phyloP scores from a whole-genome alignment of 257 asterid species.

The Phtheirospermum japonicum region DNA sequence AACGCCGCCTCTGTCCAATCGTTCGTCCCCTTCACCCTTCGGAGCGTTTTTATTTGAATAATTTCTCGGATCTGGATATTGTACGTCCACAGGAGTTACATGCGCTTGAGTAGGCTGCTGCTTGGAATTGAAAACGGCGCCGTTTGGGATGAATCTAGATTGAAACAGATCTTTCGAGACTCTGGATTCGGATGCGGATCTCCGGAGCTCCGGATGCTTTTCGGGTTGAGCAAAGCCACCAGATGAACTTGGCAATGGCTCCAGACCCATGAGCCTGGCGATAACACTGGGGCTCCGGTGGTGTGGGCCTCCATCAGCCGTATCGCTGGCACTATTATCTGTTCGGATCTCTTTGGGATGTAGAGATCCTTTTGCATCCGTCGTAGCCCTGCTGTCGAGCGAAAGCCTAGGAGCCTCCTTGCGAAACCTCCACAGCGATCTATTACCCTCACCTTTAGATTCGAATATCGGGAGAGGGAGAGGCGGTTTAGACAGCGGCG shows the following conservation, averaged over 20 bases:
- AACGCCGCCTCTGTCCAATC: slow-evolving; percentile 29
- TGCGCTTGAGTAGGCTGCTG: slow-evolving; percentile 31
- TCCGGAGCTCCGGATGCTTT: slow-evolving; percentile 55
- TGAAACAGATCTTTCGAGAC: slow-evolving; percentile 62
- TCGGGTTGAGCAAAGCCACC: slow-evolving; percentile 21
- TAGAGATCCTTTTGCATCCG: slow-evolving; percentile 67
- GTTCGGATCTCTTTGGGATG: slow-evolving; percentile 64
- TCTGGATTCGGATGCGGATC: slow-evolving; percentile 89
- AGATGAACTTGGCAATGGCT: slow-evolving; percentile 45
- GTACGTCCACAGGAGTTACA: slow-evolving; percentile 8
- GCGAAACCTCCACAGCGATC: slow-evolving; percentile 61
- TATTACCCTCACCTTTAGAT: slow-evolving; percentile 45
- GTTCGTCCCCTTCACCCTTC: slow-evolving; percentile 17
- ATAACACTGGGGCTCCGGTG: slow-evolving; percentile 70
- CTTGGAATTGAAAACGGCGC: slow-evolving; percentile 21
- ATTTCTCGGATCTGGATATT: slow-evolving; percentile 35
- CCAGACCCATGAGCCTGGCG: slow-evolving; percentile 87
- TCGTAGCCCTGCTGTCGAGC: slow-evolving; percentile 74
- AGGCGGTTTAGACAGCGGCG: slow-evolving; percentile 49
- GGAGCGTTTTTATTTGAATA: slow-evolving; percentile 23
- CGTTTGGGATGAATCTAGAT: slow-evolving; percentile 36
- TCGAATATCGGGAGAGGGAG: slow-evolving; percentile 47
- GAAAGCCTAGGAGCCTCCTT: slow-evolving; percentile 80
- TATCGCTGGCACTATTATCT: slow-evolving; percentile 17
- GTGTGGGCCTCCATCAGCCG: slow-evolving; percentile 23